phyloP scores from a whole-genome alignment of 2,329 filamentous ascomycete species.

The Nannizziopsis arthrosporioides region DNA sequence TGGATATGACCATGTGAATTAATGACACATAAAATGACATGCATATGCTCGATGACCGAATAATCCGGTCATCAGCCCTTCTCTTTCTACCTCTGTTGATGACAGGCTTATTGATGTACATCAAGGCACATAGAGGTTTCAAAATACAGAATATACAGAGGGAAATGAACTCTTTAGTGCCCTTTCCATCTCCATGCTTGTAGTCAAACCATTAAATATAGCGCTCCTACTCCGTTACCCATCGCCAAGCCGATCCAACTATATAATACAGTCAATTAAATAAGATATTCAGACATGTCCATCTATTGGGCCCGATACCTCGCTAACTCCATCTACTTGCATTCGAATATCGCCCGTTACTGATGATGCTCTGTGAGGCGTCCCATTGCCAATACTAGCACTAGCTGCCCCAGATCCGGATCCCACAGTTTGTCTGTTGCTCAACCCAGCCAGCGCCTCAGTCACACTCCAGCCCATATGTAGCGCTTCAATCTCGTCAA shows the following conservation, averaged over 20 bases:
- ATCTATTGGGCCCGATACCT: conserved; percentile 1
- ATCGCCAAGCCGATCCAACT: too few relatives aligned
- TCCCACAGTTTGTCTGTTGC: not conserved
- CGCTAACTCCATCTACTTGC: conserved; percentile 7
- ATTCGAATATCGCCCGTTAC: conserved; percentile 5
- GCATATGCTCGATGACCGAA: not conserved
- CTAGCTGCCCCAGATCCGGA: not conserved
- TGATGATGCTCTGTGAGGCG: conserved; percentile 5
- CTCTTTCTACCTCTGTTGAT: not conserved
- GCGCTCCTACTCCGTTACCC: too few relatives aligned
- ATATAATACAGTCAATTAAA: not conserved
- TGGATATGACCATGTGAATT: conserved; percentile 51
- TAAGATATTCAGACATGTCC: not conserved
- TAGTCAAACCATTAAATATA: not conserved
- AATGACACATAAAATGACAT: not conserved
- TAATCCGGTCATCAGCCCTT: not conserved
- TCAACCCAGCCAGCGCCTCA: not conserved
- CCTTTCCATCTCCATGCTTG: not conserved
- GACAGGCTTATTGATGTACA: not conserved
- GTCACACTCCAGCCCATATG: conserved; percentile 35
- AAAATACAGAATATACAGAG: not conserved
- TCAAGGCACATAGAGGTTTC: not conserved
- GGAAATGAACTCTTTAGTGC: not conserved
- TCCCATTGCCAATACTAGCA: not conserved
- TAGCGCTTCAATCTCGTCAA: conserved; percentile 72